A percentile compares a stretch with the other conserved stretches of the same genome.
Evolutionary conservation across 1,284 basidiomycete species (phyloP).

Genomic region (Cryptococcus hybrid): DNA sequence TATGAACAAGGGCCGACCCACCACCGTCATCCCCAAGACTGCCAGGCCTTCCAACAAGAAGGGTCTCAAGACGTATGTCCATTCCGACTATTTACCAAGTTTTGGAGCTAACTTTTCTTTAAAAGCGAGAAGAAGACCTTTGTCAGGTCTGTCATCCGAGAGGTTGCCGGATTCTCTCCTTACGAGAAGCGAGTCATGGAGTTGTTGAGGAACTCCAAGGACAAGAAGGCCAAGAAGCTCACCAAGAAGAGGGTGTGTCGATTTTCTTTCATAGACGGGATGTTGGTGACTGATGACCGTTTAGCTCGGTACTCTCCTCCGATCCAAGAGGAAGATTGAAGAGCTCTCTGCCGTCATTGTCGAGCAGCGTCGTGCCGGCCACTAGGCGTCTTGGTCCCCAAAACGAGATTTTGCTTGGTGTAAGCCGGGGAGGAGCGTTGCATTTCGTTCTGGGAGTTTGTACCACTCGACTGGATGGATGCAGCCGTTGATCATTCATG

Average conservation of each 20-base stretch:
- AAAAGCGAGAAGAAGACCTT: conserved; percentile 71
- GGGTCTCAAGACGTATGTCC: conserved; percentile 63
- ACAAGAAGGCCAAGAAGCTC: conserved; percentile 97
- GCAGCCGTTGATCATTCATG: too few species aligned
- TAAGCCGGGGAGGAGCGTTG: background rate
- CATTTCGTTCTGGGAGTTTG: conserved; percentile 9
- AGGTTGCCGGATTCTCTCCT: conserved; percentile 96
- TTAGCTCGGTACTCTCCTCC: conserved; percentile 82
- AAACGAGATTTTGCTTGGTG: background rate
- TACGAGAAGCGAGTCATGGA: conserved; percentile 99
- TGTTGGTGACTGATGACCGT: background rate
- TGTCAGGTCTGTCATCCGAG: conserved; percentile 85
- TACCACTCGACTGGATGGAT: too few species aligned
- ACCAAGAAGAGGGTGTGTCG: conserved; percentile 91
- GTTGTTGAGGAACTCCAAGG: conserved; percentile 98
- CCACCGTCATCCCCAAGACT: conserved; percentile 77
- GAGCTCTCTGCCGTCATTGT: conserved; percentile 88
- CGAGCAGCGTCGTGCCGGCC: conserved; percentile 53
- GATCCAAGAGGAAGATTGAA: conserved; percentile 97
- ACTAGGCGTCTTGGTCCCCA: conserved; percentile 33
- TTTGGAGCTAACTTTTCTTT: background rate
- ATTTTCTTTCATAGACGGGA: conserved; percentile 18
- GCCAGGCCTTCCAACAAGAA: conserved; percentile 88
- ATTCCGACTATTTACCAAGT: background rate
- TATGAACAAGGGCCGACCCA: conserved; percentile 89